Evolutionary conservation across 257 asterid species (phyloP).

Genomic region (Capsicum rhomboideum): DNA sequence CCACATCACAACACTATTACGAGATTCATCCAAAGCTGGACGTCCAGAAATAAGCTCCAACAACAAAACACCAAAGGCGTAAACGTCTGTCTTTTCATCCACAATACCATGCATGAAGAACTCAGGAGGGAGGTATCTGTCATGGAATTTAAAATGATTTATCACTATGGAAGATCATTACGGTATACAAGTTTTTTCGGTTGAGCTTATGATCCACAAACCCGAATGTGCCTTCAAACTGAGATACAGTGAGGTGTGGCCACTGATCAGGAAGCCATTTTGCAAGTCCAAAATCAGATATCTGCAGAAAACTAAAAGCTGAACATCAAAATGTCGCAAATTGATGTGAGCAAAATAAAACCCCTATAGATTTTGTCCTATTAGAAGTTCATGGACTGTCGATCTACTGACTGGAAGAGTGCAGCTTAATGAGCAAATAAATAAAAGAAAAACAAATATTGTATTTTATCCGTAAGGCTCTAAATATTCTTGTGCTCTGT

Average conservation of each 20-base stretch:
- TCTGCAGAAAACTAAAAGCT: conserved; percentile 36
- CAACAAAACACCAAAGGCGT: conserved; percentile 81
- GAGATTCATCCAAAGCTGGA: conserved; percentile 71
- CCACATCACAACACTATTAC: conserved; percentile 94
- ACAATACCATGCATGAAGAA: conserved; percentile 86
- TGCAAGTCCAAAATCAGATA: conserved; percentile 94
- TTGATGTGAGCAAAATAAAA: not conserved
- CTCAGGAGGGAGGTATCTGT: conserved; percentile 95
- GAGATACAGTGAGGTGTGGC: conserved; percentile 80
- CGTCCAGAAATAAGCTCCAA: conserved; percentile 80
- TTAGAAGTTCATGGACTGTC: not conserved
- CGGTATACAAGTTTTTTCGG: not conserved
- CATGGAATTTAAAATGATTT: conserved; percentile 1
- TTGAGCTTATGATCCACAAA: conserved; percentile 7
- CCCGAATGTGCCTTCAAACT: conserved; percentile 98
- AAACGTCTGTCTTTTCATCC: conserved; percentile 94
- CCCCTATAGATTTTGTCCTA: not conserved
- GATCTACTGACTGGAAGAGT: not conserved
- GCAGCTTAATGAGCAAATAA: not conserved
- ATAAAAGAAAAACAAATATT: not conserved
- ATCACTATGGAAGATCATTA: not conserved
- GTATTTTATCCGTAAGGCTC: not conserved
- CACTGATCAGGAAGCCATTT: conserved; percentile 99
- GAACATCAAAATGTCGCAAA: conserved; percentile 8
- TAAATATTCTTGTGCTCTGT: not conserved